These are phyloP conservation scores for Leishmania guyanensis DNA, from an alignment of 208 protist genomes.

Conservation along the genomic window DNA sequence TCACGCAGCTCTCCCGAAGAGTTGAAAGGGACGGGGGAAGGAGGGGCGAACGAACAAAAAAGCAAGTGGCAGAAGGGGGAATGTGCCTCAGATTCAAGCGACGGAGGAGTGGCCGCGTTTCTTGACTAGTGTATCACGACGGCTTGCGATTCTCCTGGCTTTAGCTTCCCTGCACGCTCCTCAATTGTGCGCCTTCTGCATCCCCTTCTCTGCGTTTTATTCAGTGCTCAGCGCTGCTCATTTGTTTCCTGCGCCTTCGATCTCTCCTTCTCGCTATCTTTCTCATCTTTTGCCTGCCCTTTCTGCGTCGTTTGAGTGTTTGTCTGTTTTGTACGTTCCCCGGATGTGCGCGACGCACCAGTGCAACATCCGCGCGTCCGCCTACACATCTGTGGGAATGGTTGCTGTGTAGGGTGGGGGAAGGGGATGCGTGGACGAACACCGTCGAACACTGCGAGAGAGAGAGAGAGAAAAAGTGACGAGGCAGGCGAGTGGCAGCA, in stretches of 20 bases:
- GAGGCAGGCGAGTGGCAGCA: too few species aligned
- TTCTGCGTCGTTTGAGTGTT: not conserved
- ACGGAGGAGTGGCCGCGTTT: not conserved
- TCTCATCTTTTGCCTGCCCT: not conserved
- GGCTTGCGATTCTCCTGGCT: too few species aligned
- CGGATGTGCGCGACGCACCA: not conserved
- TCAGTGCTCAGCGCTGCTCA: not conserved
- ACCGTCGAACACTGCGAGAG: not conserved
- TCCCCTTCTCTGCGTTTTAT: not conserved
- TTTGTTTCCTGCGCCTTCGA: not conserved
- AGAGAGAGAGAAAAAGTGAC: not conserved
- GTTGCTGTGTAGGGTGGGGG: not conserved
- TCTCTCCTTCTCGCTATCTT: not conserved
- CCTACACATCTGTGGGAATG: not conserved
- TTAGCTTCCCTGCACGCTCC: not conserved
- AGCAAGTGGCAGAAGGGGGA: not conserved
- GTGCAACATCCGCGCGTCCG: not conserved
- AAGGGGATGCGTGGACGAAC: too few species aligned
- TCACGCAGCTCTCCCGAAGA: not conserved
- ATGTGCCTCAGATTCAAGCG: not conserved
- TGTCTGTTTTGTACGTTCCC: not conserved
- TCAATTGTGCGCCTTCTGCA: not conserved
- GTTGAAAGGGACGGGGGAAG: not conserved
- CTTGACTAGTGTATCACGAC: not conserved
- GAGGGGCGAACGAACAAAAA: not conserved